A percentile compares a stretch with the other conserved stretches of the same genome.
These are phyloP conservation scores for Solanum hybrid DNA, from an alignment of 305 asterid genomes.

Conservation along the genomic window DNA sequence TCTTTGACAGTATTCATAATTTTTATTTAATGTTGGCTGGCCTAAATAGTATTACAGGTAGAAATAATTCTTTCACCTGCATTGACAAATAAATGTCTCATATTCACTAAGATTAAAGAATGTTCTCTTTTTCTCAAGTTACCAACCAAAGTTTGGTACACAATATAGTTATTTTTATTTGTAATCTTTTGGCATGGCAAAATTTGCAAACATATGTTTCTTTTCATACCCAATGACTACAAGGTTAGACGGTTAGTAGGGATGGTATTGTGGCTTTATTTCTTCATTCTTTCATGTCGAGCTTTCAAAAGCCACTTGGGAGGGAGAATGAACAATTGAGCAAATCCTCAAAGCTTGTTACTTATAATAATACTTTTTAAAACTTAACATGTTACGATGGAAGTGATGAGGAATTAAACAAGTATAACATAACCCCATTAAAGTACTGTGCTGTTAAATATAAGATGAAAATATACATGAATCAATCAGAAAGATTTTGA, in stretches of 20 bases:
- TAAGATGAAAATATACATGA: background rate
- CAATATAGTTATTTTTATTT: background rate
- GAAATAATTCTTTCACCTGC: background rate
- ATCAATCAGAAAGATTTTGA: conserved; percentile 27
- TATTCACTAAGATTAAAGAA: background rate
- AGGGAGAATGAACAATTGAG: background rate
- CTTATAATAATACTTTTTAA: no score
- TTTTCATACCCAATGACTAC: background rate
- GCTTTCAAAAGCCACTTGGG: background rate
- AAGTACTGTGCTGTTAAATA: no score
- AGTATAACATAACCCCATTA: background rate
- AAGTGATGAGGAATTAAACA: no score
- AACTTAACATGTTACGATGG: background rate
- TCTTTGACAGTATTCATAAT: background rate
- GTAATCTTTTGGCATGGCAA: background rate
- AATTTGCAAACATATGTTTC: background rate
- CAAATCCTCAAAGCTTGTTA: background rate
- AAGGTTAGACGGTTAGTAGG: no score
- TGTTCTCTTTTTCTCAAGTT: background rate
- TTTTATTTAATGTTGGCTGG: background rate
- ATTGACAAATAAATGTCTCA: background rate
- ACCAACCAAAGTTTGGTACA: background rate
- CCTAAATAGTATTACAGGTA: background rate
- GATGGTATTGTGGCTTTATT: background rate
- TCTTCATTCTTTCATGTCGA: background rate